These are phyloP conservation scores for Arxiozyma heterogenica DNA, from an alignment of 1,139 yeast genomes.

Conservation along the genomic window DNA sequence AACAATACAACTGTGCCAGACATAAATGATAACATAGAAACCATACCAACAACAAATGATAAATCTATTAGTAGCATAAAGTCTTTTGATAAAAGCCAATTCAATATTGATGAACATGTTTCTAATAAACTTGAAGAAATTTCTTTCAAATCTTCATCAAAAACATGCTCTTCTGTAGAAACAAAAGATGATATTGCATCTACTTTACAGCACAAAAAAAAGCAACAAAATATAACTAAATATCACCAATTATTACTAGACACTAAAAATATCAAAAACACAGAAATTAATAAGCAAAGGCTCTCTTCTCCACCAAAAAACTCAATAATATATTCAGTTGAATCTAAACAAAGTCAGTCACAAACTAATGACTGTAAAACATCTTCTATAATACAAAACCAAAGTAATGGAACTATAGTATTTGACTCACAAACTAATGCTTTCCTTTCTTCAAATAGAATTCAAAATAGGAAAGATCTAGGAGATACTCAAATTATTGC, in stretches of 20 bases:
- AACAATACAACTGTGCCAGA: background rate
- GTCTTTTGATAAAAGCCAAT: background rate
- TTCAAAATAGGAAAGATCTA: background rate
- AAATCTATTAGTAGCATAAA: background rate
- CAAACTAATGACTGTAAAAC: background rate
- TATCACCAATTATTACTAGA: background rate
- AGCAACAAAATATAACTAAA: background rate
- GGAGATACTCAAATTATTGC: background rate
- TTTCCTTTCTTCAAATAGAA: background rate
- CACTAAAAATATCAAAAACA: too few species aligned
- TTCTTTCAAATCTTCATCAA: background rate
- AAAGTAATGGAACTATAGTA: background rate
- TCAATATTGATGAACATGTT: background rate
- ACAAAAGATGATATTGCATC: too few species aligned
- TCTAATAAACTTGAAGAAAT: background rate
- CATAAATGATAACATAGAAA: too few species aligned
- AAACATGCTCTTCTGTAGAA: background rate
- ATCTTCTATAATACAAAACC: background rate
- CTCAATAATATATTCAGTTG: background rate
- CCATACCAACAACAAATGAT: background rate
- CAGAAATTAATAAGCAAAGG: background rate
- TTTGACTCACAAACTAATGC: background rate
- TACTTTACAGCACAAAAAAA: too few species aligned
- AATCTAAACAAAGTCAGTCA: background rate
- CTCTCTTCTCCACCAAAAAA: background rate